Conservation (phyloP, 352 stramenopile genomes). For the Globisporangium paddicum region DNA sequence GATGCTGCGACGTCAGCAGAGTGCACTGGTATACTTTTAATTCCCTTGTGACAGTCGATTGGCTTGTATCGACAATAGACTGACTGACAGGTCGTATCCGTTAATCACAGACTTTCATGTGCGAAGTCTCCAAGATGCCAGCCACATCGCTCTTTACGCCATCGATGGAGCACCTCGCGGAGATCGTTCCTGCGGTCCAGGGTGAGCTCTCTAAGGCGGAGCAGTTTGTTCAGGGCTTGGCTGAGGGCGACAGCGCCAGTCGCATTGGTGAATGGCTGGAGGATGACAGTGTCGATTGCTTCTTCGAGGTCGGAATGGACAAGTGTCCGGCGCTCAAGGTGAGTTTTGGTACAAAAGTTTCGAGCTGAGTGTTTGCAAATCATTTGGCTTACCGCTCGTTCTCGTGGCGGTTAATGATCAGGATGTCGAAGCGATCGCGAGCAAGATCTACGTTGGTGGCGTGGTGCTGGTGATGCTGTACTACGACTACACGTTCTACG, state of each 20-base stretch:
- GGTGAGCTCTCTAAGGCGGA: slow-evolving; percentile 82
- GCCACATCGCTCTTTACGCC: slow-evolving; percentile 85
- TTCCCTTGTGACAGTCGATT: neutral
- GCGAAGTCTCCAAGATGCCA: slow-evolving; percentile 87
- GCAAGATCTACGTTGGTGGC: slow-evolving; percentile 90
- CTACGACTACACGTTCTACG: slow-evolving; percentile 90
- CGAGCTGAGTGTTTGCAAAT: neutral
- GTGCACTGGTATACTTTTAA: slow-evolving; percentile 62
- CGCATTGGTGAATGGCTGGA: slow-evolving; percentile 86
- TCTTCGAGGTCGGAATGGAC: slow-evolving; percentile 90
- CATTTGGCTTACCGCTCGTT: neutral
- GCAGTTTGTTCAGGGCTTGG: slow-evolving; percentile 70
- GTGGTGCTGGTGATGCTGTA: slow-evolving; percentile 92
- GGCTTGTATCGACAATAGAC: neutral
- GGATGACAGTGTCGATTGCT: slow-evolving; percentile 85
- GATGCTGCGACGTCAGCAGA: slow-evolving; percentile 91
- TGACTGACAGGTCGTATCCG: neutral
- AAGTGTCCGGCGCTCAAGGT: slow-evolving; percentile 64
- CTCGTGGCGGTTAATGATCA: slow-evolving; percentile 13
- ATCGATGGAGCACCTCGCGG: slow-evolving; percentile 85
- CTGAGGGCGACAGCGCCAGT: slow-evolving; percentile 33
- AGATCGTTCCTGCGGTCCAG: slow-evolving; percentile 81
- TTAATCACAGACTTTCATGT: slow-evolving; percentile 81
- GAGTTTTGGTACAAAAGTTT: neutral
- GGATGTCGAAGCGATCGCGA: slow-evolving; percentile 92